Conservation (phyloP, 352 stramenopile genomes). For the Lagenidium sp. region DNA sequence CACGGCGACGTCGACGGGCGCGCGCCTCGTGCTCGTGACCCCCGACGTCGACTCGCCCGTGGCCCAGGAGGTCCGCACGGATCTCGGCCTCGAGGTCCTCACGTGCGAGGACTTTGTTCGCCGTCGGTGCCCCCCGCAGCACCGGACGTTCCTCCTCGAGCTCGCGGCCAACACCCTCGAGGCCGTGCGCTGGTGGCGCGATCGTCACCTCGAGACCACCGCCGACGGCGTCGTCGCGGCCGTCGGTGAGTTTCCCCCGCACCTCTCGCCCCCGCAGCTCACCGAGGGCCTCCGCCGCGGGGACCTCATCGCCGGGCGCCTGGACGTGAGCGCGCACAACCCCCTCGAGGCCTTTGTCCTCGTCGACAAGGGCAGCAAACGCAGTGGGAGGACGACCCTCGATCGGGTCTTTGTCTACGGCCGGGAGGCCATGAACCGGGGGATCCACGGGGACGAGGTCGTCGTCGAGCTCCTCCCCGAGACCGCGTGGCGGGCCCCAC, state of each 20-base stretch:
- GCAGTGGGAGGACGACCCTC: background rate
- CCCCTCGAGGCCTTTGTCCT: conserved; percentile 71
- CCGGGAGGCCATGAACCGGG: conserved; percentile 91
- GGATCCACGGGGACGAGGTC: conserved; percentile 96
- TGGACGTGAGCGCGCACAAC: conserved; percentile 68
- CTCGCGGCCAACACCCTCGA: conserved; percentile 54
- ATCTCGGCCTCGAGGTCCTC: conserved; percentile 32
- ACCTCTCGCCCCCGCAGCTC: conserved; percentile 28
- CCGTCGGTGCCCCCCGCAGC: conserved; percentile 24
- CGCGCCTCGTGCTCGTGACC: conserved; percentile 52
- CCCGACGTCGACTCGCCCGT: conserved; percentile 33
- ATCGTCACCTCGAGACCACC: conserved; percentile 16
- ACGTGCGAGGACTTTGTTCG: conserved; percentile 49
- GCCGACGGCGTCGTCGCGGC: conserved; percentile 12
- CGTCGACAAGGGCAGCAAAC: conserved; percentile 18
- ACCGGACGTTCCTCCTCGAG: conserved; percentile 34
- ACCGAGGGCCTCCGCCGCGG: conserved; percentile 19
- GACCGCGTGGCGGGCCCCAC: conserved; percentile 57
- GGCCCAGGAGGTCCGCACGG: conserved; percentile 21
- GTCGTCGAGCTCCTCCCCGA: conserved; percentile 88
- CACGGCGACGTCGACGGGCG: too few species aligned
- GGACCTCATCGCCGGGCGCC: conserved; percentile 30
- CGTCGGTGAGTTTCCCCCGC: conserved; percentile 44
- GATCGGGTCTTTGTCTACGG: conserved; percentile 69
- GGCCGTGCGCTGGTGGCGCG: conserved; percentile 33